Base-by-base conservation (phyloP, 1,284 basidiomycete genomes). In the Heterobasidion parviporum region DNA sequence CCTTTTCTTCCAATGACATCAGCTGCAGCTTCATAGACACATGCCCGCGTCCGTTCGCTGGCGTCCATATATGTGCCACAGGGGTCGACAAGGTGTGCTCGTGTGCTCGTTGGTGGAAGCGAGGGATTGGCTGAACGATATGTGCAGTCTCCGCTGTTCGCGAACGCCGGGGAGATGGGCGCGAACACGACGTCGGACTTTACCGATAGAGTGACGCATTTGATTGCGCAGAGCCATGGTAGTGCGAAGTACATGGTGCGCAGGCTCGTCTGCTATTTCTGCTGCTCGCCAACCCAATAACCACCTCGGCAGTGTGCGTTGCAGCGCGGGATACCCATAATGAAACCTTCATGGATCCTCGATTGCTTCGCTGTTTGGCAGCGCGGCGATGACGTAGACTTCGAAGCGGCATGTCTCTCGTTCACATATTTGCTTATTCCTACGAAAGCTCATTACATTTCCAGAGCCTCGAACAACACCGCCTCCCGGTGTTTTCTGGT, bases 191-290 rank as follows among this genome's bases (percentile, higher is more conserved):
- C 79, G 8, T 77, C 70, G 18, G 83, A 87, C 55, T 83, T 94
- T 55, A 92, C 89, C 0, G 87, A 90, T 66, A 78, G 77, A 53
- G 87, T 90, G 33, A 93, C 91, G 0, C 90, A 94, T 69, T 77
- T 94, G 41, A 73, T 94, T 49, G 87, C 90, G 1, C 73, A 71
- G 33, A 71, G 72, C 15, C 82, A 86, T 59, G 87, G 87, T 6
- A 83, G 88, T 26, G 77, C 83, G n/a, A 94, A 94, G 66, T 93
- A 93, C 65, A 72, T 67, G 66, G 89, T 81, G 45, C 52, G 77
- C 14, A n/a, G 12, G 12, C 47, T 68, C 18, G 38, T 52, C 36
- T 33, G 26, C 1, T 5, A 16, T 14, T 12, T 1, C 12, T 20
- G 14, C 2, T n/a, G 33, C 32, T 34, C 26, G 46, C 43, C 33